phyloP scores from a whole-genome alignment of 225 moss, liverwort and hornwort species.

The Ulota crispa region DNA sequence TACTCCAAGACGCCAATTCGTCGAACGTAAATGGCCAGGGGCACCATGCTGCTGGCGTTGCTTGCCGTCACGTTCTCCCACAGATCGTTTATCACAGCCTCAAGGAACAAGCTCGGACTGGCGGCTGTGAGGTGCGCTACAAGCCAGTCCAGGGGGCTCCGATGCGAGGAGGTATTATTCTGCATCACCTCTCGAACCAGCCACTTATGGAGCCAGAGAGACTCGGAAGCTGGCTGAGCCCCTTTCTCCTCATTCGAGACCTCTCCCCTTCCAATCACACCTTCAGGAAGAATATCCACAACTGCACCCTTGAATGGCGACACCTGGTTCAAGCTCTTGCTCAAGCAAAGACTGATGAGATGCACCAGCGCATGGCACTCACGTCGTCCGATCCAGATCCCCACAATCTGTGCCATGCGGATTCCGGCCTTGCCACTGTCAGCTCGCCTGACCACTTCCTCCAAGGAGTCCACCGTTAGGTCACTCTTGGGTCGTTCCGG shows the following conservation, averaged over 20 bases:
- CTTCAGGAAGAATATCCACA: conserved; percentile 20
- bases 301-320: conserved; percentile 34
- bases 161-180: conserved; percentile 32
- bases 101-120: conserved; percentile 57
- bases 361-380: conserved; percentile 65
- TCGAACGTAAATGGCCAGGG: conserved; percentile 57
- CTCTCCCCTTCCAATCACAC: conserved; percentile 1
- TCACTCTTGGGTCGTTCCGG: conserved; percentile 26
- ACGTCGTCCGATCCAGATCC: conserved; percentile 57
- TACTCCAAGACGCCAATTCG: conserved; percentile 86
- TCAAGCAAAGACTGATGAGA: conserved; percentile 73
- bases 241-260: not conserved
- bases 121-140: conserved; percentile 72
- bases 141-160: conserved; percentile 76
- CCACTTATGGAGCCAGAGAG: conserved; percentile 89
- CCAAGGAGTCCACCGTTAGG: conserved; percentile 35
- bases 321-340: conserved; percentile 71
- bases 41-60: conserved; percentile 32
- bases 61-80: conserved; percentile 59
- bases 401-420: conserved; percentile 72
- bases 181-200: conserved; percentile 71
- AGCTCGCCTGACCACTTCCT: conserved; percentile 55
- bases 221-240: conserved; percentile 13
- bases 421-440: conserved; percentile 75
- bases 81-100: conserved; percentile 74